phyloP scores from a whole-genome alignment of 129 eudicot genomes.

The carrot (Daucus carota) region DNA sequence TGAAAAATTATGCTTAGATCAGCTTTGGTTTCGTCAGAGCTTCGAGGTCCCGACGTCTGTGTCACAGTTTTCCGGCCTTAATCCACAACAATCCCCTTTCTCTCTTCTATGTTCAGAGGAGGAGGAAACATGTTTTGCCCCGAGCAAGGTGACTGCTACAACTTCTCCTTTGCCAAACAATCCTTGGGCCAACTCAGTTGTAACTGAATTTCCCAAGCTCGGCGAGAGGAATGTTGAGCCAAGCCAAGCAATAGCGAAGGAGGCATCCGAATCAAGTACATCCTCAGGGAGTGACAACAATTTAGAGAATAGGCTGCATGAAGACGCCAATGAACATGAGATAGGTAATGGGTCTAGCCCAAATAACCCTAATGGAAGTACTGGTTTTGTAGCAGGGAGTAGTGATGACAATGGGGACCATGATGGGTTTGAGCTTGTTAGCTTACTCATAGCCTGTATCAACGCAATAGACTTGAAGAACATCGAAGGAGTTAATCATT shows the following conservation, averaged over 20 bases:
- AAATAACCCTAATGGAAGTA: conserved; percentile 41
- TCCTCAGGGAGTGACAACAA: conserved; percentile 55
- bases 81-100: conserved; percentile 44
- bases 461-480: conserved; percentile 66
- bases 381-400: conserved; percentile 27
- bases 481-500: conserved; percentile 47
- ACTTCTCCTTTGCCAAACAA: conserved; percentile 40
- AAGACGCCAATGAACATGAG: conserved; percentile 32
- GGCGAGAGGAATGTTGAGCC: conserved; percentile 51
- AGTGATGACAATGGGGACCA: conserved; percentile 35
- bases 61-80: conserved; percentile 37
- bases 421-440: conserved; percentile 65
- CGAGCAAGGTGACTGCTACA: conserved; percentile 29
- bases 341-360: conserved; percentile 51
- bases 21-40: conserved; percentile 45
- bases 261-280: conserved; percentile 62
- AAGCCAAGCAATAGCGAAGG: conserved; percentile 37
- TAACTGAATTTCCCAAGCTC: conserved; percentile 43
- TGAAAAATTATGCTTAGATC: conserved; percentile 39
- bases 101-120: conserved; percentile 46
- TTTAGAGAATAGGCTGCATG: conserved; percentile 32
- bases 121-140: conserved; percentile 48
- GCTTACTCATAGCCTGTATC: conserved; percentile 62
- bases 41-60: conserved; percentile 16
- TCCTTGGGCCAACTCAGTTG: conserved; percentile 65